Conservation (phyloP, 1,284 basidiomycete species). For the Trichosporon ovoides region DNA sequence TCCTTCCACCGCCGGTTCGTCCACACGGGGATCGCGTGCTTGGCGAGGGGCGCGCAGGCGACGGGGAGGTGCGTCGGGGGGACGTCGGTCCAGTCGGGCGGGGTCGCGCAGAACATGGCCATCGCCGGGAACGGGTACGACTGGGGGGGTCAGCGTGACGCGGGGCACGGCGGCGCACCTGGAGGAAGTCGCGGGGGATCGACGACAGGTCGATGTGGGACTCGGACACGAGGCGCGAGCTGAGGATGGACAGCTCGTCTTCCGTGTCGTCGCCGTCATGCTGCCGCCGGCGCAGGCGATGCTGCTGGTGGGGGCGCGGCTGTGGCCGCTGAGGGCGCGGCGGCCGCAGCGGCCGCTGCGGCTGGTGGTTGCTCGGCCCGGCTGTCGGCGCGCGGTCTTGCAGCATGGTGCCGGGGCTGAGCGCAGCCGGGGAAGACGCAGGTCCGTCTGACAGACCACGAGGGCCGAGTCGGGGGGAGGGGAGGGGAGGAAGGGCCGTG, state of each 20-base stretch:
- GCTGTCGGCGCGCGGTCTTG: neutral
- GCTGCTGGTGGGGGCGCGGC: neutral
- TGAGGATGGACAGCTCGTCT: slow-evolving; percentile 1
- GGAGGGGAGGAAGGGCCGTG: neutral
- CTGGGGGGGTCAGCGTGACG: slow-evolving; percentile 16
- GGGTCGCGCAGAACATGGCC: slow-evolving; percentile 21
- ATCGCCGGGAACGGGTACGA: slow-evolving; percentile 41
- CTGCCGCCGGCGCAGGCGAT: neutral
- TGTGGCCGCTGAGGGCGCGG: too few species aligned
- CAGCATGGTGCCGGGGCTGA: neutral
- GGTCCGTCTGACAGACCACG: neutral
- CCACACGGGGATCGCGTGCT: slow-evolving; percentile 27
- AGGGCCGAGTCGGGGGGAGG: neutral
- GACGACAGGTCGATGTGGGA: slow-evolving; percentile 19
- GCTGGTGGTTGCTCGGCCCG: neutral
- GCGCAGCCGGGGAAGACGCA: neutral
- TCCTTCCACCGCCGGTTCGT: slow-evolving; percentile 31
- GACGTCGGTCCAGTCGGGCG: slow-evolving; percentile 19
- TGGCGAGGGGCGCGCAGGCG: neutral
- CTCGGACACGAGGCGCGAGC: slow-evolving; percentile 1
- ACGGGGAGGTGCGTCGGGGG: slow-evolving; percentile 14
- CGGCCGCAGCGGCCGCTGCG: too few species aligned
- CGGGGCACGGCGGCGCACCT: slow-evolving; percentile 25
- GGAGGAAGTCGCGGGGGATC: slow-evolving; percentile 33
- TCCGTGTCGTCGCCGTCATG: neutral